Evolutionary conservation across 805 yeast species (phyloP), one percentile per base, ranked within the genome.

Genomic region (Cyberlindnera amylophila): DNA sequence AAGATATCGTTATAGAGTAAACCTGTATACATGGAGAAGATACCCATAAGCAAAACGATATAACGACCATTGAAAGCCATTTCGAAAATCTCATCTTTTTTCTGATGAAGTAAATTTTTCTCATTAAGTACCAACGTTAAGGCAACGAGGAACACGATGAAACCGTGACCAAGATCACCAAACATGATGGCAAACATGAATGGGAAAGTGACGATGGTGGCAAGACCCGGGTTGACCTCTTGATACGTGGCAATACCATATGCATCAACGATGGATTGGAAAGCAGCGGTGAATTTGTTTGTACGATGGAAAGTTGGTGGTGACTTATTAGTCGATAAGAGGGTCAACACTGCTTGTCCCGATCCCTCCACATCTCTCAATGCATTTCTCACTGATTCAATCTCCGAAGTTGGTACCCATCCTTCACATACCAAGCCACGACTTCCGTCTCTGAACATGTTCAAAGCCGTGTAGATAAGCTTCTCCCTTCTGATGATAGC

Each of bases 121-220:
- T 93, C 99, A 60, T 83, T 81, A 39, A 81, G 50, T 12, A 93
- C 89, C 49, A 93, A 68, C 29, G 69, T 65, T 39, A 78, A 63
- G 1, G 95, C 96, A 13, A 88, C 88, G 45, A 84, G 64, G 47
- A 83, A 73, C 64, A 93, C 69, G 39, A 93, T 77, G 46, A 89
- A 75, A 14, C 99, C 99, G 67, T 93, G 99, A 16, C 99, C 99
- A 45, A 90, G 62, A 68, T 93, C 99, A 72, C 99, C 99, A 72
- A 93, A 93, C 99, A 93, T 93, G 55, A 93, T 84, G 32, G 99
- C 98, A 68, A 93, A 93, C 95, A 93, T 86, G 64, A 93, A 93
- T 24, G 99, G 99, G 70, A 93, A 93, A 0, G 99, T 93, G 18
- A 93, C 83, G 36, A 88, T 78, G 1, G 99, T 90, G 10, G 99